These are phyloP conservation scores for Pyronema omphalodes DNA, from an alignment of 495 filamentous ascomycete genomes.

Conservation along the genomic window DNA sequence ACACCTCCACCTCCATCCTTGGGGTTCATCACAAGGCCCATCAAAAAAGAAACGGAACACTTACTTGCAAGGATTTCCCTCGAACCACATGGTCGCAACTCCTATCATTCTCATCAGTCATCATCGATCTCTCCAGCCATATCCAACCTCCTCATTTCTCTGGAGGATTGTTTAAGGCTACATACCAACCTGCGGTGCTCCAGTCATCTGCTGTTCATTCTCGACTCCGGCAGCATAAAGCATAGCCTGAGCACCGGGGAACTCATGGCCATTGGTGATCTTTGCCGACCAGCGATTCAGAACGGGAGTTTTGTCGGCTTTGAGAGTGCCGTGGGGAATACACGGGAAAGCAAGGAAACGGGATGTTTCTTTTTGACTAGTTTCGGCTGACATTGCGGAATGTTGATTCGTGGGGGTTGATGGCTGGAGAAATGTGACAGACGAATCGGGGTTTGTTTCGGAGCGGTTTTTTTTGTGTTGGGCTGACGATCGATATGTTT, in stretches of 20 bases:
- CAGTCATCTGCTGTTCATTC: conserved; percentile 69
- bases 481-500: background rate
- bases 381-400: conserved; percentile 3
- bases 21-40: background rate
- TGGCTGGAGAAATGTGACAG: background rate
- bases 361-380: conserved; percentile 11
- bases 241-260: conserved; percentile 93
- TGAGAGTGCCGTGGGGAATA: conserved; percentile 26
- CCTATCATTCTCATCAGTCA: conserved; percentile 10
- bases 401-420: too few species aligned
- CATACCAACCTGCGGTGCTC: conserved; percentile 71
- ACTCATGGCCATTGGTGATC: conserved; percentile 74
- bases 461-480: conserved; percentile 2
- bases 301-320: conserved; percentile 38
- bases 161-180: background rate
- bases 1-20: background rate
- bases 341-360: conserved; percentile 21
- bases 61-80: conserved; percentile 79
- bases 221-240: conserved; percentile 86
- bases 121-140: background rate
- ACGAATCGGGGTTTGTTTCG: conserved; percentile 6
- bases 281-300: conserved; percentile 55
- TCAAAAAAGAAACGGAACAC: conserved; percentile 3
- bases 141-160: background rate
- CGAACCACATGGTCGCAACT: conserved; percentile 86